phyloP scores from a whole-genome alignment of 2,329 filamentous ascomycete genomes.

The Colletotrichum australisinense region DNA sequence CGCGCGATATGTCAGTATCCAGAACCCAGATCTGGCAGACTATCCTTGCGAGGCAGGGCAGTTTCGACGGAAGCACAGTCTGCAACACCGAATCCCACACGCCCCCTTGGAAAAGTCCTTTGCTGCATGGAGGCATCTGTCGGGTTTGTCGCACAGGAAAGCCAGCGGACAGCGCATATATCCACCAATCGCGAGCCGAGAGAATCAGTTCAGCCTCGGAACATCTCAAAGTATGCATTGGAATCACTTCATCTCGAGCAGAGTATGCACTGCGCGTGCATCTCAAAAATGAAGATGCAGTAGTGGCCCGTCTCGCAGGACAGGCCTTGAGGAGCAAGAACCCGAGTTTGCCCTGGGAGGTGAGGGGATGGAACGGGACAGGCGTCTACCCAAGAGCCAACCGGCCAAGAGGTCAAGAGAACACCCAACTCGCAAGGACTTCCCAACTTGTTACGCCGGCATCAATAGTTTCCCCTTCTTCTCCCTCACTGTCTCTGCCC shows the following conservation, averaged over 20 bases:
- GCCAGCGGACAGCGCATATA: neutral
- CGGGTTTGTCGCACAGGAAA: neutral
- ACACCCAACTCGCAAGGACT: slow-evolving; percentile 10
- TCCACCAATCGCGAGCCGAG: slow-evolving; percentile 22
- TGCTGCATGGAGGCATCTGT: neutral
- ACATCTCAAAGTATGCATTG: neutral
- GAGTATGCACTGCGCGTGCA: neutral
- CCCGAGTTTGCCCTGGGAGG: neutral
- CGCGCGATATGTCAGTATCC: neutral
- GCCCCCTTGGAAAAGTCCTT: no score
- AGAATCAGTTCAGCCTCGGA: neutral
- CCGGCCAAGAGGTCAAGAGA: no score
- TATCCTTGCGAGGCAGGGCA: neutral
- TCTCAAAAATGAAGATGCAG: slow-evolving; percentile 13
- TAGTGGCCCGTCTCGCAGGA: slow-evolving; percentile 1
- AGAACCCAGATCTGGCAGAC: slow-evolving; percentile 9
- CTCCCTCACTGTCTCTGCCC: neutral
- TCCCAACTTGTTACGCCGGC: slow-evolving; percentile 9
- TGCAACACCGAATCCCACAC: neutral
- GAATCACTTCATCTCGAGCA: neutral
- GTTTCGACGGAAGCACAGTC: neutral
- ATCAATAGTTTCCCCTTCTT: slow-evolving; percentile 1
- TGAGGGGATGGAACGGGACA: no score
- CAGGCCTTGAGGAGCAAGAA: neutral
- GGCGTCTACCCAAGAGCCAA: no score